Evolutionary conservation across 768 basidiomycete species (phyloP).

Genomic region (Mrakia blollopis): DNA sequence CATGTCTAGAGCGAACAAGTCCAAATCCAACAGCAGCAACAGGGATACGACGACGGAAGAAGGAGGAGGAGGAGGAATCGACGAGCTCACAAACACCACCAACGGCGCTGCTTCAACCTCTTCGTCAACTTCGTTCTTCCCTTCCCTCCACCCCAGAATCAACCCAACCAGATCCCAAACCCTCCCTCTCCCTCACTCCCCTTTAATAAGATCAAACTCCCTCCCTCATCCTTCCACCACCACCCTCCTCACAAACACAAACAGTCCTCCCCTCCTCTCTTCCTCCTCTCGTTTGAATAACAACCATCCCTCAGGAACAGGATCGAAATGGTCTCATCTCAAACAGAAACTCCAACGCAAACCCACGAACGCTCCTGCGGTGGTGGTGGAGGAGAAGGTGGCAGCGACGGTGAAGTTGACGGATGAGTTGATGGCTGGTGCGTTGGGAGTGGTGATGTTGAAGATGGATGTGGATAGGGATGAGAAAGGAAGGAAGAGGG

Average conservation of each 20-base stretch:
- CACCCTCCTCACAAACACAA: neutral
- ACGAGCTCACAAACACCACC: neutral
- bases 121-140: neutral
- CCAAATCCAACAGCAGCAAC: neutral
- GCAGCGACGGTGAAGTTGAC: constrained; percentile 33
- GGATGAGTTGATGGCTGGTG: constrained; percentile 43
- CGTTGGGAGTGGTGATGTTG: constrained; percentile 44
- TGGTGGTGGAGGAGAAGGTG: neutral
- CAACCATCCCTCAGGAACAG: too few species aligned
- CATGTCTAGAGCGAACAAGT: neutral
- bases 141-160: neutral
- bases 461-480: constrained; percentile 45
- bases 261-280: neutral
- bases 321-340: constrained; percentile 22
- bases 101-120: too few species aligned
- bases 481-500: constrained; percentile 43
- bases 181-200: constrained; percentile 16
- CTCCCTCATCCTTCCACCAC: constrained; percentile 2
- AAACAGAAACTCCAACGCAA: constrained; percentile 27
- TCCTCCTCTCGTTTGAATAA: too few species aligned
- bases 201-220: neutral
- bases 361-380: neutral
- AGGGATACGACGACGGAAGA: too few species aligned
- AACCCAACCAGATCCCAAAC: neutral
- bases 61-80: neutral